Conservation (phyloP, 176 grass and related monocot species). For the Hsuehochloa calcarea region DNA sequence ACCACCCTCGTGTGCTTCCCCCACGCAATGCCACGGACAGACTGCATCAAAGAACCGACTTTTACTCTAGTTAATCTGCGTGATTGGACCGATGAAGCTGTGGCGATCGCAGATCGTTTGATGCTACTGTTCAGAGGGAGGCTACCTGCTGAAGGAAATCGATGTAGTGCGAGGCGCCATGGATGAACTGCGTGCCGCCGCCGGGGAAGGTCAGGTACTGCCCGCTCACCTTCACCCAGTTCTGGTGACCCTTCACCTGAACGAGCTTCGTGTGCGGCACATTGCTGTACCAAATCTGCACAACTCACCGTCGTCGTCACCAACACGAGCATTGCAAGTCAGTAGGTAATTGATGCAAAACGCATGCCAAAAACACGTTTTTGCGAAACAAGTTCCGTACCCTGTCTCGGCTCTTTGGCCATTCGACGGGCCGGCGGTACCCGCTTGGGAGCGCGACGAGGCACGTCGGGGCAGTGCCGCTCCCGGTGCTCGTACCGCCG, state of each 20-base stretch:
- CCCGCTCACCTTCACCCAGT: slow-evolving; percentile 95
- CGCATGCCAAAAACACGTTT: not conserved
- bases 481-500: slow-evolving; percentile 83
- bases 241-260: slow-evolving; percentile 94
- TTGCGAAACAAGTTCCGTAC: not conserved
- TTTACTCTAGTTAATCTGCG: not conserved
- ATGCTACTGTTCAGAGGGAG: not conserved
- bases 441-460: slow-evolving; percentile 61
- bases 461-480: slow-evolving; percentile 80
- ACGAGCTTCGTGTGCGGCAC: slow-evolving; percentile 94
- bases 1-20: slow-evolving; percentile 74
- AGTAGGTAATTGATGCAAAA: not conserved
- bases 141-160: slow-evolving; percentile 81
- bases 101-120: not conserved
- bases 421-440: slow-evolving; percentile 68
- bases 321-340: not conserved
- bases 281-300: slow-evolving; percentile 86
- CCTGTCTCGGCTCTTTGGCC: slow-evolving; percentile 85
- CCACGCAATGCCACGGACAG: slow-evolving; percentile 68
- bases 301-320: not conserved
- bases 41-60: slow-evolving; percentile 10
- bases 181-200: slow-evolving; percentile 98
- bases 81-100: not conserved
- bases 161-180: slow-evolving; percentile 96
- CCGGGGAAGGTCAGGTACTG: slow-evolving; percentile 88